Evolutionary conservation across 768 basidiomycete genomes (phyloP).

Genomic region (Auriculariales sp.): DNA sequence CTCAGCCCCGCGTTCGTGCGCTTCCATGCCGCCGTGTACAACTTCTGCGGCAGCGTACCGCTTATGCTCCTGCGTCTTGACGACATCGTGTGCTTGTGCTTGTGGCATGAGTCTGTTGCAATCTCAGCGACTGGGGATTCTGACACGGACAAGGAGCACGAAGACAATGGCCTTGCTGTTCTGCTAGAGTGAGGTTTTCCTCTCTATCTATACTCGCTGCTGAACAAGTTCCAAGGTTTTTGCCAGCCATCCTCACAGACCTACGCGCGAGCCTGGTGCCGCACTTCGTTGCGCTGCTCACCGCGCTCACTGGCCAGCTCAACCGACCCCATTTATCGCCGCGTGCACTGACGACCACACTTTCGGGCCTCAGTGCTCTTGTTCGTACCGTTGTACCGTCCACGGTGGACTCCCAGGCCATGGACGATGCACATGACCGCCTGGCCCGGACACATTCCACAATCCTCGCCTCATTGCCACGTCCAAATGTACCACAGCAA

Average conservation of each 20-base stretch:
- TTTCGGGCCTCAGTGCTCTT: slow-evolving; percentile 51
- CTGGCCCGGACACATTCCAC: slow-evolving; percentile 36
- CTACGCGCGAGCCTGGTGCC: slow-evolving; percentile 64
- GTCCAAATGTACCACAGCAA: slow-evolving; percentile 51
- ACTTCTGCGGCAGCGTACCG: slow-evolving; percentile 61
- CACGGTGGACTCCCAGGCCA: too few relatives aligned
- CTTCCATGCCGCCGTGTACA: slow-evolving; percentile 47
- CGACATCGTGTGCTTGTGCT: slow-evolving; percentile 43
- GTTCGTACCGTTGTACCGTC: too few relatives aligned
- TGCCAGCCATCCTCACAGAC: slow-evolving; percentile 69
- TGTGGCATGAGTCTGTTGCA: slow-evolving; percentile 44
- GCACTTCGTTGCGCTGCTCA: slow-evolving; percentile 39
- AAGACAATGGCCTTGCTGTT: slow-evolving; percentile 58
- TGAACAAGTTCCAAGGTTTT: slow-evolving; percentile 38
- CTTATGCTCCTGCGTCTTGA: slow-evolving; percentile 69
- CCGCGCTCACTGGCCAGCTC: slow-evolving; percentile 41
- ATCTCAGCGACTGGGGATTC: too few relatives aligned
- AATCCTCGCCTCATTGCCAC: slow-evolving; percentile 34
- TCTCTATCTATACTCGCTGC: too few relatives aligned
- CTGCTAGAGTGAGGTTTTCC: slow-evolving; percentile 74
- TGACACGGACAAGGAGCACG: slow-evolving; percentile 13
- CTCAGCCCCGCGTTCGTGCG: slow-evolving; percentile 59
- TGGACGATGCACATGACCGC: slow-evolving; percentile 36
- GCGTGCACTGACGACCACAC: slow-evolving; percentile 41
- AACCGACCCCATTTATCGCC: slow-evolving; percentile 40